Evolutionary conservation across 345 rosid genomes (phyloP).

Genomic region (Eucalyptus marginata): DNA sequence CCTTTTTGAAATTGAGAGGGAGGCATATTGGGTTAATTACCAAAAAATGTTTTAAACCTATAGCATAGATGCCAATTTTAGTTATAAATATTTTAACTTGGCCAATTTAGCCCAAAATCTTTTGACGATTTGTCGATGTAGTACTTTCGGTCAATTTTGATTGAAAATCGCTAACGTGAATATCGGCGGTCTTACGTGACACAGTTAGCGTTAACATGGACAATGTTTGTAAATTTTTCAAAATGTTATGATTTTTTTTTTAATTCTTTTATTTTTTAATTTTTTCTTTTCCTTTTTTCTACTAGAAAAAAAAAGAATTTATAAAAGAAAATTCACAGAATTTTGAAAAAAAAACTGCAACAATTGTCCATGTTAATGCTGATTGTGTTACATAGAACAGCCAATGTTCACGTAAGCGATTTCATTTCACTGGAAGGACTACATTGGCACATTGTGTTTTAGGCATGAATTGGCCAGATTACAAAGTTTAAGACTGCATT

Average conservation of each 20-base stretch:
- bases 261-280: neutral
- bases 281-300: neutral
- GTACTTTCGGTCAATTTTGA: neutral
- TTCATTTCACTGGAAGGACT: neutral
- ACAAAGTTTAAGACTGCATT: neutral
- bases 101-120: neutral
- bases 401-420: neutral
- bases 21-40: neutral
- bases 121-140: neutral
- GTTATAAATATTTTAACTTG: neutral
- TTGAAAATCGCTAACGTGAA: neutral
- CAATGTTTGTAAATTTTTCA: neutral
- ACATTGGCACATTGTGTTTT: neutral
- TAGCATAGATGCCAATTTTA: neutral
- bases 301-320: neutral
- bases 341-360: neutral
- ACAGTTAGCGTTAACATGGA: fast-evolving
- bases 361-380: neutral
- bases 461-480: neutral
- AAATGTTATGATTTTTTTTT: neutral
- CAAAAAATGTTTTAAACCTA: neutral
- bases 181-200: fast-evolving
- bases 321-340: neutral
- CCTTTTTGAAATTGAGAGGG: neutral
- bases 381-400: neutral